Base-by-base conservation (phyloP, 176 grass and related monocot genomes). In the Neostapfia colusana region DNA sequence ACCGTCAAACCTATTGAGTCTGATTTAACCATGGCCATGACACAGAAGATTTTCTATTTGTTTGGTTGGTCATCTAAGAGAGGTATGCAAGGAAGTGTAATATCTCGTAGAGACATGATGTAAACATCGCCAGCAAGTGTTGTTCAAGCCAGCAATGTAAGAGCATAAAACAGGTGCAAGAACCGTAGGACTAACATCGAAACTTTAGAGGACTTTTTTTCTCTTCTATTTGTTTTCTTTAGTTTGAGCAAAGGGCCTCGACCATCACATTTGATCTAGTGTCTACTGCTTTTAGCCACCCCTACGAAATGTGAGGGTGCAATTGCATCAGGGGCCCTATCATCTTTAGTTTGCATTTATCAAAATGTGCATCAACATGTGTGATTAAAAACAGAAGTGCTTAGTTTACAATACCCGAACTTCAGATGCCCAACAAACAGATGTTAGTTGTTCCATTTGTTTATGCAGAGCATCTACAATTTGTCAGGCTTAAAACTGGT, bases 141-240 rank as follows among this genome's bases (percentile, higher is more conserved):
- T 72, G 35, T 25, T 36, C 11, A 35, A 63, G 6, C 17, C 17
- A 65, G 39, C 36, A 83, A 67, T 41, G 11, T 58, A 83, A 48
- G 37, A 79, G 17, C 39, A 23, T 31, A 31, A 60, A 60, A n/a
- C 17, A 59, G 16, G 39, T n/a, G 56, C 63, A 75, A 83, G 34
- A 76, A 26, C 31, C 42, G 34, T 3, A 3, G 20, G 12, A 23
- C 59, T 49, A 84, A 3, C 21, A 77, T 23, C 3, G 2, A 60
- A 21, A 1, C 39, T 8, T 50, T 39, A 61, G 35, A 48, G 14
- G 31, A 39, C 10, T 6, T 13, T 13, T 13, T 13, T 63, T 23
- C 74, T 50, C 74, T 37, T 65, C 12, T 65, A 24, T 46, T 48
- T 63, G 26, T 49, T 62, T 65, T 65, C 11, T 76, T 76, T 23